Evolutionary conservation across 495 filamentous ascomycete genomes (phyloP).

Genomic region (Chaetomium cochliodes): DNA sequence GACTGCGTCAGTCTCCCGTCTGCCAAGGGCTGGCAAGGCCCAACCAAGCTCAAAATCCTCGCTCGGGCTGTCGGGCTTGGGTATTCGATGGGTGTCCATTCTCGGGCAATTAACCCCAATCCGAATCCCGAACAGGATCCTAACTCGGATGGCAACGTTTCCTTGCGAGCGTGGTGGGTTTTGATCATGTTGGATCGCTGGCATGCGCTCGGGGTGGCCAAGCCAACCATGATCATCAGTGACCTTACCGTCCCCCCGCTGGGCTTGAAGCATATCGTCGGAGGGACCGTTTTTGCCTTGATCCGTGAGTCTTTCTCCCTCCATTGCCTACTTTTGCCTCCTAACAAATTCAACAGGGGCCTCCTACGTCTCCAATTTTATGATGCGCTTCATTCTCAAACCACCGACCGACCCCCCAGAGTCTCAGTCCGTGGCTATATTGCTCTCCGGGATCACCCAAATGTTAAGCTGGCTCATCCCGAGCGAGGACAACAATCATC

Average conservation of each 20-base stretch:
- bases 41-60: constrained; percentile 45
- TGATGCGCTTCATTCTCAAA: constrained; percentile 31
- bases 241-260: constrained; percentile 58
- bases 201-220: constrained; percentile 67
- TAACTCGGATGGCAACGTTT: constrained; percentile 70
- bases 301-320: constrained; percentile 59
- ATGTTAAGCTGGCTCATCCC: constrained; percentile 50
- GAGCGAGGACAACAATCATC: constrained; percentile 41
- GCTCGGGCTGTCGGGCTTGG: constrained; percentile 60
- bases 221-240: constrained; percentile 58
- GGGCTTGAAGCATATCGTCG: constrained; percentile 65
- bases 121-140: constrained; percentile 47
- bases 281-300: constrained; percentile 61
- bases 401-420: constrained; percentile 21
- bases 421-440: constrained; percentile 22
- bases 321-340: not conserved
- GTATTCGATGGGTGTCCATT: constrained; percentile 57
- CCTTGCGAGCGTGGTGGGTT: constrained; percentile 71
- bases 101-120: constrained; percentile 31
- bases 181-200: constrained; percentile 72
- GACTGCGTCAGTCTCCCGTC: constrained; percentile 48
- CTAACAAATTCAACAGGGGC: constrained; percentile 37
- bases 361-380: constrained; percentile 39
- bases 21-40: constrained; percentile 35
- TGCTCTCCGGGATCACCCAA: constrained; percentile 42